A percentile compares a stretch with the other conserved stretches of the same genome.
phyloP scores from a whole-genome alignment of 352 stramenopile genomes.

The Globisporangium iwayamae region DNA sequence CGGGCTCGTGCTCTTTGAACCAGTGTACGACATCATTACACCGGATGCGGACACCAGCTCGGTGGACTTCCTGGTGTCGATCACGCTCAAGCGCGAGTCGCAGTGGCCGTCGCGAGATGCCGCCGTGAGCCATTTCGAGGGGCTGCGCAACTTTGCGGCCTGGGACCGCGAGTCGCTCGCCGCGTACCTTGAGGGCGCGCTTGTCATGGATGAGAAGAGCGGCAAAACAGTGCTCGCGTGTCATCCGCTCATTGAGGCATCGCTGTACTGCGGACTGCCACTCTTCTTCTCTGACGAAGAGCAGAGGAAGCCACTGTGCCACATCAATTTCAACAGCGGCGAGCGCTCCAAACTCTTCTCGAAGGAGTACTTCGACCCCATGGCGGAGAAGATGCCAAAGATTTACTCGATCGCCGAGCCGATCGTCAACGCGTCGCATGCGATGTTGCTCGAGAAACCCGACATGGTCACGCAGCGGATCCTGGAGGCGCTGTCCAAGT shows the following conservation, averaged over 20 bases:
- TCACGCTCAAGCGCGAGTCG: slow-evolving; percentile 33
- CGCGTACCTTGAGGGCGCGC: slow-evolving; percentile 27
- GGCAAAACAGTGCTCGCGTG: slow-evolving; percentile 34
- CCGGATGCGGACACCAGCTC: slow-evolving; percentile 1
- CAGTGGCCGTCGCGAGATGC: slow-evolving; percentile 16
- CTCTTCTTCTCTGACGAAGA: slow-evolving; percentile 35
- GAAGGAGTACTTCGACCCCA: slow-evolving; percentile 21
- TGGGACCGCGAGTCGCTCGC: slow-evolving; percentile 37
- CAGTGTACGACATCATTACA: slow-evolving; percentile 23
- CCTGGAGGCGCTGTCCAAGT: slow-evolving; percentile 23
- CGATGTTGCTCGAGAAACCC: slow-evolving; percentile 51
- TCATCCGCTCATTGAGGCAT: slow-evolving; percentile 38
- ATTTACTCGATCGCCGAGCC: slow-evolving; percentile 36
- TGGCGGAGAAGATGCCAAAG: slow-evolving; percentile 29
- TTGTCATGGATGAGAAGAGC: slow-evolving; percentile 17
- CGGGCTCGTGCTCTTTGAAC: slow-evolving; percentile 45
- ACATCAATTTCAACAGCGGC: slow-evolving; percentile 41
- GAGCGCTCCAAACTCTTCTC: slow-evolving; percentile 45
- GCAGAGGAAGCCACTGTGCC: slow-evolving; percentile 30
- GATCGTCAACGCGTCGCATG: slow-evolving; percentile 38
- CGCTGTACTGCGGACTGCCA: slow-evolving; percentile 34
- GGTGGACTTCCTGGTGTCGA: slow-evolving; percentile 31
- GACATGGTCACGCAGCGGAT: slow-evolving; percentile 38
- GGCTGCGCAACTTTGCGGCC: slow-evolving; percentile 35
- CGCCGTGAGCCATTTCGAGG: slow-evolving; percentile 25